These are phyloP conservation scores for Colletotrichum sidae DNA, from an alignment of 2,329 filamentous ascomycete species.

Conservation along the genomic window DNA sequence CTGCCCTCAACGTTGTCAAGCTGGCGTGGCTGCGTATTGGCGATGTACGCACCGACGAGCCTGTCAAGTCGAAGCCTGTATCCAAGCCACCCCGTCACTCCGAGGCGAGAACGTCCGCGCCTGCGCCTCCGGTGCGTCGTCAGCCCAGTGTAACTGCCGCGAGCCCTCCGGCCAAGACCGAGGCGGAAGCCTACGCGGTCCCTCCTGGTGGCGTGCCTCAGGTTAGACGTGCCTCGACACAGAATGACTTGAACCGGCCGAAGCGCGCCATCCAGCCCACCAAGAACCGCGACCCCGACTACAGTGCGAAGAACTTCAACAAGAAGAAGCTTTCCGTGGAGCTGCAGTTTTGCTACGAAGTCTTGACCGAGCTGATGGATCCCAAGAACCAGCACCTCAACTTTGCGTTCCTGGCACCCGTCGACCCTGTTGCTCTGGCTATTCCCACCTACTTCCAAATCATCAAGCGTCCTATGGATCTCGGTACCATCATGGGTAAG, in stretches of 20 bases:
- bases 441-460: slow-evolving; percentile 94
- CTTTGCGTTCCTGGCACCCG: slow-evolving; percentile 82
- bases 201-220: slow-evolving; percentile 82
- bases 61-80: slow-evolving; percentile 66
- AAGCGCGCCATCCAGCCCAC: slow-evolving; percentile 95
- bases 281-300: slow-evolving; percentile 91
- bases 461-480: slow-evolving; percentile 97
- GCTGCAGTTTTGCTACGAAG: slow-evolving; percentile 88
- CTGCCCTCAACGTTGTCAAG: slow-evolving; percentile 67
- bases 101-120: slow-evolving; percentile 55
- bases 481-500: slow-evolving; percentile 83
- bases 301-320: slow-evolving; percentile 81
- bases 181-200: slow-evolving; percentile 73
- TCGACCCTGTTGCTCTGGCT: slow-evolving; percentile 93
- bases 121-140: slow-evolving; percentile 46
- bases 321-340: slow-evolving; percentile 93
- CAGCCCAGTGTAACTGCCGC: slow-evolving; percentile 44
- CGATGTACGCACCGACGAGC: slow-evolving; percentile 62
- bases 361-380: slow-evolving; percentile 82
- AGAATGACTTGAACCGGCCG: slow-evolving; percentile 80
- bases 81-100: slow-evolving; percentile 59
- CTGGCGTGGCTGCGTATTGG: slow-evolving; percentile 60
- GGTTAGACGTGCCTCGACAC: slow-evolving; percentile 87
- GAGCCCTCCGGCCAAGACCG: slow-evolving; percentile 48
- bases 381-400: slow-evolving; percentile 76